phyloP scores from a whole-genome alignment of 2,329 filamentous ascomycete species.

The Sporothrix luriei region DNA sequence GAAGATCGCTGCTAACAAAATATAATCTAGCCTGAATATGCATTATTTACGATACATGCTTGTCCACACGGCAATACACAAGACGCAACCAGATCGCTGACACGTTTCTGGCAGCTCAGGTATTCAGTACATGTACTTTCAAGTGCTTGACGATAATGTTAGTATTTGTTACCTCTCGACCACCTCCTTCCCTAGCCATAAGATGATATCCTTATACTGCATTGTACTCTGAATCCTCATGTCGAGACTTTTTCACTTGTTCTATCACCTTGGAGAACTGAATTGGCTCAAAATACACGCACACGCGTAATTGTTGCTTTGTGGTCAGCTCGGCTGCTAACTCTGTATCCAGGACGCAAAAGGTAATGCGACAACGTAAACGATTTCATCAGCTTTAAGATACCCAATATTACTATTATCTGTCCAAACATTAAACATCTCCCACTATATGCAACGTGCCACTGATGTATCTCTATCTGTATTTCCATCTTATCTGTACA shows the following conservation, averaged over 20 bases:
- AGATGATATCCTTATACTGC: constrained; percentile 54
- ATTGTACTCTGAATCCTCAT: constrained; percentile 57
- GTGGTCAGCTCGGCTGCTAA: not conserved
- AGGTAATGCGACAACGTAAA: not conserved
- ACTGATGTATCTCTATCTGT: not conserved
- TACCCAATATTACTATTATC: constrained; percentile 5
- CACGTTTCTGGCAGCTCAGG: constrained; percentile 29
- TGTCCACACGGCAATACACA: constrained; percentile 18
- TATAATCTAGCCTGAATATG: constrained; percentile 36
- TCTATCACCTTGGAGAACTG: constrained; percentile 65
- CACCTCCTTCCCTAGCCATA: constrained; percentile 23
- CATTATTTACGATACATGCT: constrained; percentile 23
- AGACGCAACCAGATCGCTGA: constrained; percentile 22
- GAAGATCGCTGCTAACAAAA: constrained; percentile 31
- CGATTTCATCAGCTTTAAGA: not conserved
- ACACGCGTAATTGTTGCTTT: constrained; percentile 35
- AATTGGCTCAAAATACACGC: constrained; percentile 42
- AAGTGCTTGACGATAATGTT: not conserved
- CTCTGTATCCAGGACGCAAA: not conserved
- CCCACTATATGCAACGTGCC: constrained; percentile 4
- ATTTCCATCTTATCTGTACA: not conserved
- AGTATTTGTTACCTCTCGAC: not conserved
- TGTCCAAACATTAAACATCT: not conserved
- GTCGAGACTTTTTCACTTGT: constrained; percentile 51
- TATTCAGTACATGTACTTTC: constrained; percentile 9